Evolutionary conservation across 2,329 filamentous ascomycete species (phyloP).

Genomic region (Monosporascus sp.): DNA sequence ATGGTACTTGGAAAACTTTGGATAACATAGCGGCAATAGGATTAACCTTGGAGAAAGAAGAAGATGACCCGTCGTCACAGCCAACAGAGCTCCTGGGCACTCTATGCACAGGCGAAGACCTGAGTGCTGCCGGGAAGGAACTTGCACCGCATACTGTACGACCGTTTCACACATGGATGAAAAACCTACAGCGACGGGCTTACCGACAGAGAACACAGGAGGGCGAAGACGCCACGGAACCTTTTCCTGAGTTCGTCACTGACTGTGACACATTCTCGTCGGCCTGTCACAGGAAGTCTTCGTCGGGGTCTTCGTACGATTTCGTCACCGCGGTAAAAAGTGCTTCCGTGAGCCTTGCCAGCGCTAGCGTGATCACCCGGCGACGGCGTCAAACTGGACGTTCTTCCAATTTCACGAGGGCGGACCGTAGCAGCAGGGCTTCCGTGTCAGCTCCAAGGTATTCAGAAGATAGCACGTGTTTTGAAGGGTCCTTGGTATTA

Average conservation of each 20-base stretch:
- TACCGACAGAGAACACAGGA: slow-evolving; percentile 29
- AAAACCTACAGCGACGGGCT: slow-evolving; percentile 57
- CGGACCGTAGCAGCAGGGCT: slow-evolving; percentile 57
- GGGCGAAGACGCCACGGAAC: slow-evolving; percentile 14
- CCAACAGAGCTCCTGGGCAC: slow-evolving; percentile 19
- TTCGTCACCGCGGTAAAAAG: slow-evolving; percentile 80
- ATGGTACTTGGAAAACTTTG: slow-evolving; percentile 31
- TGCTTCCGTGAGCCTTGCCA: slow-evolving; percentile 71
- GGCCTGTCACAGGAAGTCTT: slow-evolving; percentile 49
- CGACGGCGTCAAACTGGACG: slow-evolving; percentile 48
- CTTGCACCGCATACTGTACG: slow-evolving; percentile 8
- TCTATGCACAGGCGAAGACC: slow-evolving; percentile 17
- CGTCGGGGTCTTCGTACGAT: slow-evolving; percentile 69
- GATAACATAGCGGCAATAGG: slow-evolving; percentile 36
- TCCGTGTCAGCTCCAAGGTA: slow-evolving; percentile 55
- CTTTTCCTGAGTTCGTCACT: slow-evolving; percentile 29
- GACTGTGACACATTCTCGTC: slow-evolving; percentile 17
- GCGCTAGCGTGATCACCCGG: slow-evolving; percentile 60
- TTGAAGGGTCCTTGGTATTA: slow-evolving; percentile 46
- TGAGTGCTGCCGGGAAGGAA: slow-evolving; percentile 5
- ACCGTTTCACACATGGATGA: slow-evolving; percentile 71
- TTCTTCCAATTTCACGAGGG: slow-evolving; percentile 50
- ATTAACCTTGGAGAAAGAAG: slow-evolving; percentile 28
- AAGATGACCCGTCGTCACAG: slow-evolving; percentile 14
- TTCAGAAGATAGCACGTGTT: slow-evolving; percentile 59